phyloP scores from a whole-genome alignment of 176 grass and related monocot genomes.

The Eleusine indica region DNA sequence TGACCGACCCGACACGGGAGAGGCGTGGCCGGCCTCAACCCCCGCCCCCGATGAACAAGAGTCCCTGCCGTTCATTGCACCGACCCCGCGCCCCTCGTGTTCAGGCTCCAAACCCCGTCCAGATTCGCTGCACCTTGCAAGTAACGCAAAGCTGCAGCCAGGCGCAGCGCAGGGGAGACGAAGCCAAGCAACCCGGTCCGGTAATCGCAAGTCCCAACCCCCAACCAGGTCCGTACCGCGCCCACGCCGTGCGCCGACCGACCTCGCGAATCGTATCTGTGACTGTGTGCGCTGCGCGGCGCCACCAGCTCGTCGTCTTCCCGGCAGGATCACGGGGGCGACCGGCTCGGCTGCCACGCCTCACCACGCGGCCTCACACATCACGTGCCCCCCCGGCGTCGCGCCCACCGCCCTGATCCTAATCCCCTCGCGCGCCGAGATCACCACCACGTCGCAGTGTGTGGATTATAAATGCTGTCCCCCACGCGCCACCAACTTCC shows the following conservation, averaged over 20 bases:
- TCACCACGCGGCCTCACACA: too few species aligned
- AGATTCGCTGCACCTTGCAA: not conserved
- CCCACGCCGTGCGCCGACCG: not conserved
- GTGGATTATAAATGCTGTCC: conserved; percentile 28
- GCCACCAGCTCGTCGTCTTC: not conserved
- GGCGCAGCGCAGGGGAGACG: not conserved
- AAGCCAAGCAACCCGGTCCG: not conserved
- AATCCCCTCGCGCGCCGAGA: not conserved
- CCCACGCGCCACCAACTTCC: not conserved
- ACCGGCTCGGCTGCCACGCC: not conserved
- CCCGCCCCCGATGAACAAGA: too few species aligned
- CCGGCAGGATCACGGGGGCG: not conserved
- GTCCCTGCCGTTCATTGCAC: not conserved
- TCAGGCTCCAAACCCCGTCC: not conserved
- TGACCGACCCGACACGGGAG: not conserved
- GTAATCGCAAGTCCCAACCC: not conserved
- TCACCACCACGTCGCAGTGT: not conserved
- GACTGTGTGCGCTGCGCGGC: too few species aligned
- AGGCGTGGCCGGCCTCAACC: not conserved
- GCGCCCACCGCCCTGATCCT: conserved; percentile 1
- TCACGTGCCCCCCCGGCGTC: not conserved
- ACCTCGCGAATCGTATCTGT: too few species aligned
- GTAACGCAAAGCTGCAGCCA: not conserved
- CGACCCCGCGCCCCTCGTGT: not conserved
- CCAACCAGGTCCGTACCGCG: not conserved